Base-by-base conservation (phyloP, 2,329 filamentous ascomycete genomes). In the Ophiostoma australiae region DNA sequence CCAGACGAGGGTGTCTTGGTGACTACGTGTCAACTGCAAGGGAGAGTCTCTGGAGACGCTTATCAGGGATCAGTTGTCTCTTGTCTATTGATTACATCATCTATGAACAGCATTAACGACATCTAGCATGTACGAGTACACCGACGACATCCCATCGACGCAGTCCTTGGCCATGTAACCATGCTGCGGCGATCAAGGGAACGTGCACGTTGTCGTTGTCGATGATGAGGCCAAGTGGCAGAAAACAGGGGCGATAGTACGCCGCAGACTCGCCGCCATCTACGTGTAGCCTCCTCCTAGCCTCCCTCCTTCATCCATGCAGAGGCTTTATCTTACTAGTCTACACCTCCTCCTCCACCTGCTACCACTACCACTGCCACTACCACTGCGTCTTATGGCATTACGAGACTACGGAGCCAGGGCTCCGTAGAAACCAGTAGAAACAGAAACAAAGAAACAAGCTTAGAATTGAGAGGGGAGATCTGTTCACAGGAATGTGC, bases 191-290 rank as follows among this genome's bases (percentile, higher is more conserved):
- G 27, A 33, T 63, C 58, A 23, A 37, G 13, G 11, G 33, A 41
- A 13, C n/a, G 33, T 35, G 15, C 15, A 48, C 44, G 20, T 20
- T 61, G 52, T n/a, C n/a, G n/a, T 31, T 31, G 23, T 48, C 8
- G 11, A 31, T 31, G 31, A 52, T 71, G 68, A 74, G 72, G 73
- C 73, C 73, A 74, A 71, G 73, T 74, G 73, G 73, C 73, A 71
- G 71, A 63, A 73, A 69, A 58, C 33, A 52, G 67, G 70, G 37
- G 52, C 35, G 20, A 63, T 63, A 61, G 17, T 20, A 27, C 8
- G 23, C 27, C 27, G 20, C 3, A 55, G 20, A 55, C n/a, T 48
- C 44, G 48, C n/a, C 48, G 20, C 48, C 23, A 55, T 55, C 52
- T 17, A 13, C 27, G 27, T 31, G 27, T 31, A 31, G 27, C 27